These are phyloP conservation scores for Phytophthora pseudosyringae DNA, from an alignment of 352 stramenopile species.

Conservation along the genomic window DNA sequence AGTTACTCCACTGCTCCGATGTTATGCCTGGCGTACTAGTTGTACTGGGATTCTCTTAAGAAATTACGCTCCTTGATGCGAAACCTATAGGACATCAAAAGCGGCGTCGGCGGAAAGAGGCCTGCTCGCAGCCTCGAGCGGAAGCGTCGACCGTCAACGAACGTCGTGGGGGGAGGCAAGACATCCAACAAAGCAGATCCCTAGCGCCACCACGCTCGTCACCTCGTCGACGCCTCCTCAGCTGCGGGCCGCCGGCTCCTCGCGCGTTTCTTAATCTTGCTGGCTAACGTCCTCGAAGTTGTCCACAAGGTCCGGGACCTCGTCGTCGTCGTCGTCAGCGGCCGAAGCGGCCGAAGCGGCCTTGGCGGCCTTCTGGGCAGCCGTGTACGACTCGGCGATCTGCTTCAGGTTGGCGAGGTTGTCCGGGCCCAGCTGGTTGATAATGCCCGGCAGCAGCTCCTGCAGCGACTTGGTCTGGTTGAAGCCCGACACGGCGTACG, in stretches of 20 bases:
- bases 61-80: conserved; percentile 54
- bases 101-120: conserved; percentile 7
- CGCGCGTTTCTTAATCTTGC: conserved; percentile 73
- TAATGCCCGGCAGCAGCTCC: conserved; percentile 97
- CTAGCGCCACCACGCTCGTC: not conserved
- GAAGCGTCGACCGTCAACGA: conserved; percentile 7
- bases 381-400: conserved; percentile 91
- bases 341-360: conserved; percentile 62
- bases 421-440: conserved; percentile 98
- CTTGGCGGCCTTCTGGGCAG: conserved; percentile 80
- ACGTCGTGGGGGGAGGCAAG: not conserved
- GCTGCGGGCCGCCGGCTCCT: conserved; percentile 19
- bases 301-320: conserved; percentile 98
- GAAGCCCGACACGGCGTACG: conserved; percentile 96
- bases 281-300: conserved; percentile 98
- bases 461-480: conserved; percentile 97
- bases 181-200: conserved; percentile 10
- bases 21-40: conserved; percentile 70
- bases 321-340: conserved; percentile 91
- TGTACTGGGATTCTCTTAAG: conserved; percentile 62
- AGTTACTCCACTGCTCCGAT: conserved; percentile 31
- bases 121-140: conserved; percentile 12
- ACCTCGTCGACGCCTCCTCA: conserved; percentile 4
- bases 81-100: conserved; percentile 48
- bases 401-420: conserved; percentile 96